Evolutionary conservation across 1,139 yeast genomes (phyloP), one percentile per base, ranked within the genome.

Genomic region (Sugiyamaella pinicola): DNA sequence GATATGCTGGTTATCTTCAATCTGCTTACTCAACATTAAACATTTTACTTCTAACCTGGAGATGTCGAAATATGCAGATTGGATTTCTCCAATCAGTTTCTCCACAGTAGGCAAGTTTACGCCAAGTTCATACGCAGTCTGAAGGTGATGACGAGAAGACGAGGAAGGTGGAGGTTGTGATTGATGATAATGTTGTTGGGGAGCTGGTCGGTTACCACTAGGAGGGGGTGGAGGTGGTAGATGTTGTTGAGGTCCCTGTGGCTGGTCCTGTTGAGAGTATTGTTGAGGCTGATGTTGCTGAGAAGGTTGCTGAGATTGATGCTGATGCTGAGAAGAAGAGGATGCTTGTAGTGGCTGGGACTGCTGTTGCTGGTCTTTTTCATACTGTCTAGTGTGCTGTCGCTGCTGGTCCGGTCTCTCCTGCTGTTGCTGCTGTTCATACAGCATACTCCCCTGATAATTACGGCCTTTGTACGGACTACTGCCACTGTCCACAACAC

Each of bases 61-160:
- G 17, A 63, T 63, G 19, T 63, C 66, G 37, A 58, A 59, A 49
- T 63, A 63, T 4, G 61, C 60, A 8, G 56, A 45, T 47, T 63
- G 67, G 35, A 63, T 61, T 49, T 62, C 61, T 10, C 48, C 49
- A 19, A 59, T 43, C 31, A 59, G 55, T 43, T 55, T 53, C 24
- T 59, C 59, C 8, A 54, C 55, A 4, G 61, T 53, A 1, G 61
- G 62, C 33, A 55, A 45, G 21, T 51, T 53, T 4, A 51, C 57
- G 8, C 56, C 49, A 18, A 55, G 38, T 13, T 47, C 55, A 13
- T 50, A 46, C 10, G 49, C 47, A 10, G 55, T 53, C 24, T 49
- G 53, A 18, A 49, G 47, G 43, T 54, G 51, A 18, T 44, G 49
- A 4, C 53, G 38, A 15, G 48, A 35, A 2, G 45, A 31, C 10